Evolutionary conservation across 441 rosid genomes (phyloP).

Genomic region (Omphalea diandra): DNA sequence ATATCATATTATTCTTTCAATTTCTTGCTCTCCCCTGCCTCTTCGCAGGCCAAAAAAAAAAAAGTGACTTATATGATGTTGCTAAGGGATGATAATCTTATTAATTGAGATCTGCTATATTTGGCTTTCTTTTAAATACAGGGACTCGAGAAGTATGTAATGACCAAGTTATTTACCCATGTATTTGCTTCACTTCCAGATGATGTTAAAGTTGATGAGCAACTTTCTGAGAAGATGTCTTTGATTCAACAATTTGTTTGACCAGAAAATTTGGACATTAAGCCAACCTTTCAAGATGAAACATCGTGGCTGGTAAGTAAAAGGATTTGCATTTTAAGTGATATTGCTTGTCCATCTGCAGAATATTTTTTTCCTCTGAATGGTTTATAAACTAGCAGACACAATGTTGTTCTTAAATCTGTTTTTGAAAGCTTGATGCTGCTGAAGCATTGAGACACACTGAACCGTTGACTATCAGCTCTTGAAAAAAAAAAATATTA

Average conservation of each 20-base stretch:
- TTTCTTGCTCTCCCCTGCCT: too few relatives aligned
- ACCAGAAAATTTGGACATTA: slow-evolving; percentile 87
- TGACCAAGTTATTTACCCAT: slow-evolving; percentile 82
- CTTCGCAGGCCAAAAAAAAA: too few relatives aligned
- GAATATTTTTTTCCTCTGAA: slow-evolving; percentile 7
- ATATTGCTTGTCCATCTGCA: slow-evolving; percentile 1
- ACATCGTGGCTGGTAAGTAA: slow-evolving; percentile 87
- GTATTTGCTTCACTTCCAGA: slow-evolving; percentile 90
- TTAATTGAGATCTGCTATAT: slow-evolving; percentile 24
- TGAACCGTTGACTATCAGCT: too few relatives aligned
- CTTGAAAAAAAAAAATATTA: too few relatives aligned
- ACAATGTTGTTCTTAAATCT: neutral
- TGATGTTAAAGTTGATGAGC: slow-evolving; percentile 71
- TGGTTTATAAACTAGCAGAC: neutral
- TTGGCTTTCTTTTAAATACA: slow-evolving; percentile 33
- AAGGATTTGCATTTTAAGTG: slow-evolving; percentile 17
- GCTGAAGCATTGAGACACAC: too few relatives aligned
- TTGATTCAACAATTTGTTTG: slow-evolving; percentile 83
- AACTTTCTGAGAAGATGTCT: slow-evolving; percentile 73
- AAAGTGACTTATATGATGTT: neutral
- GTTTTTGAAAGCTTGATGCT: neutral
- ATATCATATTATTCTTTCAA: neutral
- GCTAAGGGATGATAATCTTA: slow-evolving; percentile 18
- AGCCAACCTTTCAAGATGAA: slow-evolving; percentile 80
- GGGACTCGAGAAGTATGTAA: slow-evolving; percentile 97